Evolutionary conservation across 768 basidiomycete genomes (phyloP).

Genomic region (Boletus subparvulus): DNA sequence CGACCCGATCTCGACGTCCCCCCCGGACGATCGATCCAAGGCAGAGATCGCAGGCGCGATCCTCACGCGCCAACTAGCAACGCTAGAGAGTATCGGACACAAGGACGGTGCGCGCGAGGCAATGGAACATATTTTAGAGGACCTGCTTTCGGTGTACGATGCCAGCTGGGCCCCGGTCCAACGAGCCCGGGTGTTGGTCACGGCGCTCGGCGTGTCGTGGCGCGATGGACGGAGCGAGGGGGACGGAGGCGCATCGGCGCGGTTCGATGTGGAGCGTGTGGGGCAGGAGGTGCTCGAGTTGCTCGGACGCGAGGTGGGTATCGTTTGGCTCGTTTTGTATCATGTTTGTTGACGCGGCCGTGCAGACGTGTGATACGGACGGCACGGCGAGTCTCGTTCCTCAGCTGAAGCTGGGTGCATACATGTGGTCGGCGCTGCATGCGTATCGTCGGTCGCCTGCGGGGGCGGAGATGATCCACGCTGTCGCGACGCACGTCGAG

Average conservation of each 20-base stretch:
- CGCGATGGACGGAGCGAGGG: conserved; percentile 23
- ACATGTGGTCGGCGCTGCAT: no score
- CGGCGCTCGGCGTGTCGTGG: conserved; percentile 50
- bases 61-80: conserved; percentile 59
- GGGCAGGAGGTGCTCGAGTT: no score
- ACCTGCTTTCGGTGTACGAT: conserved; percentile 52
- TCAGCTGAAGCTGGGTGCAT: no score
- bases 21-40: conserved; percentile 7
- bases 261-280: no score
- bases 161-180: conserved; percentile 51
- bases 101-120: conserved; percentile 53
- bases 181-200: conserved; percentile 55
- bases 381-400: no score
- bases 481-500: conserved; percentile 53
- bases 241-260: conserved; percentile 20
- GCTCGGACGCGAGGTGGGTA: no score
- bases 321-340: no score
- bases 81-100: conserved; percentile 53
- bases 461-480: conserved; percentile 37
- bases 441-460: conserved; percentile 40
- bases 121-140: conserved; percentile 44
- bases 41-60: conserved; percentile 49
- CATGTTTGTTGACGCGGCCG: no score
- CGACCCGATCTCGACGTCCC: conserved; percentile 13
- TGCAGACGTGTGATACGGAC: no score